phyloP scores from a whole-genome alignment of 1,284 basidiomycete species.

The Rhodotorula sp. region DNA sequence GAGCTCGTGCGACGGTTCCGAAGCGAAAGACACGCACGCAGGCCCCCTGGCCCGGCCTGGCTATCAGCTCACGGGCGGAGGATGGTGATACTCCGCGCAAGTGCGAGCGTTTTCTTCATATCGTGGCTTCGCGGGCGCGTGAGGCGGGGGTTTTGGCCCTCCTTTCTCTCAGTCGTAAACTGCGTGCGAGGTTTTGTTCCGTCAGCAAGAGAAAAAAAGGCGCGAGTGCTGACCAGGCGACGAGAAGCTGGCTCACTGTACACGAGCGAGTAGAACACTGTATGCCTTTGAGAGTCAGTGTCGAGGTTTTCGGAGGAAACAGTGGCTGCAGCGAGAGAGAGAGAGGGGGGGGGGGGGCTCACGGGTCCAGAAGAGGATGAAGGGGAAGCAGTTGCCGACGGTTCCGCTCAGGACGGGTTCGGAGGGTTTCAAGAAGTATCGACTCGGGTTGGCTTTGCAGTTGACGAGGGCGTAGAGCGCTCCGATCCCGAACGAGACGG shows the following conservation, averaged over 20 bases:
- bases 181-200: not conserved
- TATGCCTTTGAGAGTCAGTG: too few relatives aligned
- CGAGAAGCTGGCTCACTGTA: conserved; percentile 12
- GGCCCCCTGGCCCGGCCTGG: too few relatives aligned
- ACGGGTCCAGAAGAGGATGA: conserved; percentile 41
- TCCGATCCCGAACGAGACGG: conserved; percentile 46
- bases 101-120: too few relatives aligned
- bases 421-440: conserved; percentile 59
- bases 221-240: not conserved
- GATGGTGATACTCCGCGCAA: too few relatives aligned
- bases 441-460: conserved; percentile 52
- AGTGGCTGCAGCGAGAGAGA: not conserved
- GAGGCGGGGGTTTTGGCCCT: too few relatives aligned
- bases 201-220: not conserved
- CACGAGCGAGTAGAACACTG: conserved; percentile 41
- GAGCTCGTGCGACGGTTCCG: too few relatives aligned
- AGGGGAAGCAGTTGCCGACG: conserved; percentile 33
- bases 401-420: conserved; percentile 30
- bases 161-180: conserved; percentile 7
- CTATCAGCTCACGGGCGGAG: too few relatives aligned
- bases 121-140: too few relatives aligned
- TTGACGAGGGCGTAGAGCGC: conserved; percentile 33
- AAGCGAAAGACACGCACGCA: too few relatives aligned
- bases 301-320: too few relatives aligned
- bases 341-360: not conserved